phyloP scores from a whole-genome alignment of 164 flowering plant species.

The Pachysandra terminalis region DNA sequence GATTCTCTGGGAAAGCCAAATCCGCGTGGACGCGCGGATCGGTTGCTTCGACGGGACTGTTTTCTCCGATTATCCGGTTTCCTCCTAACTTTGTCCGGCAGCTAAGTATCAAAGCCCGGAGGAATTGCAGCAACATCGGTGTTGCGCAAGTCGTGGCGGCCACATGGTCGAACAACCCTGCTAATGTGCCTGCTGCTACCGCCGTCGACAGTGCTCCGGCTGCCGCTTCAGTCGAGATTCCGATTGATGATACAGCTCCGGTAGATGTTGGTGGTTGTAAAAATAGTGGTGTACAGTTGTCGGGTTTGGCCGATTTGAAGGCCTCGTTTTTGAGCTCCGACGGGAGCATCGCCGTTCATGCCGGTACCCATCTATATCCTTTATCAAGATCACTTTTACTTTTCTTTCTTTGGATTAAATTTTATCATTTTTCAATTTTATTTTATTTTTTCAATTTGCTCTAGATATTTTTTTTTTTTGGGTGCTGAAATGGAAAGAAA shows the following conservation, averaged over 20 bases:
- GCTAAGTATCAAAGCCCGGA: conserved; percentile 81
- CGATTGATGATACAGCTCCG: conserved; percentile 17
- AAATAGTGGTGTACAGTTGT: conserved; percentile 34
- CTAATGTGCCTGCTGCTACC: conserved; percentile 24
- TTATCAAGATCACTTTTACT: not conserved
- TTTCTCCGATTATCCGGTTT: conserved; percentile 69
- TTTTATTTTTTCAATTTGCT: not conserved
- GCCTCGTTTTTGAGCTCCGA: conserved; percentile 59
- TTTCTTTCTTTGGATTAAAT: not conserved
- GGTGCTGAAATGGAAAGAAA: not conserved
- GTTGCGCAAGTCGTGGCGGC: conserved; percentile 94
- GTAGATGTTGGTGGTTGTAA: conserved; percentile 24
- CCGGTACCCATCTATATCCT: conserved; percentile 40
- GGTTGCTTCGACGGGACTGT: conserved; percentile 21
- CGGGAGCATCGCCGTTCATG: conserved; percentile 92
- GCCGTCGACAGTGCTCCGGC: conserved; percentile 31
- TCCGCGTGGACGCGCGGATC: conserved; percentile 6
- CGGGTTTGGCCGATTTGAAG: conserved; percentile 26
- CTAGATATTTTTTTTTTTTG: not conserved
- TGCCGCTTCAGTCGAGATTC: conserved; percentile 21
- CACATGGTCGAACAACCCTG: conserved; percentile 63
- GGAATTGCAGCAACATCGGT: conserved; percentile 97
- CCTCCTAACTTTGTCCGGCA: conserved; percentile 94
- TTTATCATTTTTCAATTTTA: not conserved
- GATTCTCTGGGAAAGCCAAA: conserved; percentile 8